Conservation (phyloP, 352 stramenopile genomes). For the Peronosclerospora sorghi region DNA sequence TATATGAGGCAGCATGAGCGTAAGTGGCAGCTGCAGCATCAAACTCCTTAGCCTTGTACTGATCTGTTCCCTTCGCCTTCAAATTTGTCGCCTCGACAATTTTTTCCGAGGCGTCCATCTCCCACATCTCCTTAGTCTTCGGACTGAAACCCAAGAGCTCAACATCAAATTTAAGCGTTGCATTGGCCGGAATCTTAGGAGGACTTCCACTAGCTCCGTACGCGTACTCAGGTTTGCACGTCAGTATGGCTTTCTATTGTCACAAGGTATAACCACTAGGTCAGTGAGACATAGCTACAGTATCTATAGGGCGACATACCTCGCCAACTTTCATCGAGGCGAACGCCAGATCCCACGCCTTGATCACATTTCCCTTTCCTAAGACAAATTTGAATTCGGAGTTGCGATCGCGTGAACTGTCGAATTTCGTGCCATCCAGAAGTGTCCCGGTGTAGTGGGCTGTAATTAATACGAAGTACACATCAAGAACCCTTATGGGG, state of each 20-base stretch:
- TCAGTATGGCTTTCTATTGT: conserved; percentile 82
- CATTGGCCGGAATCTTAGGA: conserved; percentile 91
- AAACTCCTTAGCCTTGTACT: conserved; percentile 89
- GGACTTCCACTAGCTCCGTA: conserved; percentile 87
- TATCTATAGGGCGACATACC: conserved; percentile 12
- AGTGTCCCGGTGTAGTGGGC: conserved; percentile 94
- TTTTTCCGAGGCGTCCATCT: conserved; percentile 81
- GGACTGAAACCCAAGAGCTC: conserved; percentile 91
- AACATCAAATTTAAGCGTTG: conserved; percentile 93
- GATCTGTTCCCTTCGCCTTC: conserved; percentile 85
- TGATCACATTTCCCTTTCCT: conserved; percentile 84
- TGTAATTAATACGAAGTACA: conserved; percentile 6
- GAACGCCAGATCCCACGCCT: conserved; percentile 82
- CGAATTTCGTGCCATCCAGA: conserved; percentile 91
- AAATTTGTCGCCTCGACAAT: conserved; percentile 78
- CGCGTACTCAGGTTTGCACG: conserved; percentile 87
- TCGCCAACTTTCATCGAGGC: conserved; percentile 94
- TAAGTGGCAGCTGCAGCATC: conserved; percentile 80
- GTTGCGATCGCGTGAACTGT: conserved; percentile 86
- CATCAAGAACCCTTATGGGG: conserved; percentile 1
- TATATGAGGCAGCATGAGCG: conserved; percentile 61
- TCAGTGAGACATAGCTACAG: conserved; percentile 2
- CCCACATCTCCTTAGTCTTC: conserved; percentile 92
- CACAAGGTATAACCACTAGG: conserved; percentile 2
- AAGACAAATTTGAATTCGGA: conserved; percentile 84